A percentile compares a stretch with the other conserved stretches of the same genome.
phyloP scores from a whole-genome alignment of 1,284 basidiomycete species.

The Ustilago cynodontis region DNA sequence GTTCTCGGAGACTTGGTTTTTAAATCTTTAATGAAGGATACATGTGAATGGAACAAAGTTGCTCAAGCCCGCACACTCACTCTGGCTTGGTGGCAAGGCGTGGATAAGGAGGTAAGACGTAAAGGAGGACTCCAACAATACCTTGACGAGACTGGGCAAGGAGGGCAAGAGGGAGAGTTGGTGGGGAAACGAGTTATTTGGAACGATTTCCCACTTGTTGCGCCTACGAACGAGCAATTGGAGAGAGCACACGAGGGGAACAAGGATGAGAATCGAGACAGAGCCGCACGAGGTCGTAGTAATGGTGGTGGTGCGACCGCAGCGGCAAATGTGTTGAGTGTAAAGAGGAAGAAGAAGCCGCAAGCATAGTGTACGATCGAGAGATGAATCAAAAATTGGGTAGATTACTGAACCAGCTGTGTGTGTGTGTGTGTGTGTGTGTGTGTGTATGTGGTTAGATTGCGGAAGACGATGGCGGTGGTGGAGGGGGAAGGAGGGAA shows the following conservation, averaged over 20 bases:
- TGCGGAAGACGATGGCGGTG: background rate
- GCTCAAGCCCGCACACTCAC: conserved; percentile 44
- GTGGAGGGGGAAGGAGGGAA: background rate
- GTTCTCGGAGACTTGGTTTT: conserved; percentile 56
- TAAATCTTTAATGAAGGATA: conserved; percentile 60
- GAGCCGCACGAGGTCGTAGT: too few relatives aligned
- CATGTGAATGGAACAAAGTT: conserved; percentile 59
- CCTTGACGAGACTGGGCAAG: background rate
- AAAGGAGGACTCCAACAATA: conserved; percentile 49
- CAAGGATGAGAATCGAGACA: too few relatives aligned
- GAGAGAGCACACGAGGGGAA: conserved; percentile 15
- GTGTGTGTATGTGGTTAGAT: background rate
- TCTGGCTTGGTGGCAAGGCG: conserved; percentile 40
- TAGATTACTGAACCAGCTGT: background rate
- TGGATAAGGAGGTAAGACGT: conserved; percentile 51
- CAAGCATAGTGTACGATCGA: background rate
- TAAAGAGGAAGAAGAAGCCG: conserved; percentile 53
- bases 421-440: too few relatives aligned
- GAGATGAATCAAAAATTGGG: background rate
- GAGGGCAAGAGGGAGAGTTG: conserved; percentile 9
- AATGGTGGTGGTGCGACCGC: too few relatives aligned
- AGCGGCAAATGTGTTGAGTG: conserved; percentile 38
- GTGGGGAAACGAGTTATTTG: conserved; percentile 47
- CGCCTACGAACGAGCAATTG: conserved; percentile 28
- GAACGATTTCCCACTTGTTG: conserved; percentile 32